Evolutionary conservation across 345 rosid genomes (phyloP), one percentile per base, ranked within the genome.

Genomic region (Salix suchowensis): DNA sequence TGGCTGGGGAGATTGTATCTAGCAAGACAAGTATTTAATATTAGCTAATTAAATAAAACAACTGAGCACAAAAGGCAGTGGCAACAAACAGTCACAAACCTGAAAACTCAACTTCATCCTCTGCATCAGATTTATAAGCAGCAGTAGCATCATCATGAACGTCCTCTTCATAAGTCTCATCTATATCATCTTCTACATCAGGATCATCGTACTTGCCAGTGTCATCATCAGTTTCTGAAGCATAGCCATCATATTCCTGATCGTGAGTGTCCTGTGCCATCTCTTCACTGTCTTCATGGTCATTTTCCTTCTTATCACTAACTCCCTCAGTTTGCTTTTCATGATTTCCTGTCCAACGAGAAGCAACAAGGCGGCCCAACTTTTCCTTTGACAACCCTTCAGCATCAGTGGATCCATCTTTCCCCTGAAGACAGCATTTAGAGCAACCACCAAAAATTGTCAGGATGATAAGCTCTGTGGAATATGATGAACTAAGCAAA

Each of bases 291-390:
- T 68, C 83, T 77, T 84, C 85, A 80, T 85, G 86, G 67, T 79
- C 68, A 28, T 77, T 84, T 73, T 77, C 79, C 72, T 78, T 72
- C 40, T 72, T 66, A 75, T 28, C 88, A 50, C 80, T 85, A 58
- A 23, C 71, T 72, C 69, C 78, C 80, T 76, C 81, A 16, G 80
- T 65, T 79, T 87, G 80, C 83, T 86, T 86, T 71, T 88, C 91
- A 34, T 86, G 74, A 67, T 79, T 88, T 77, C 99, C 94, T 2
- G 99, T 94, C 99, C 99, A 96, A 48, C 98, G 97, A 80, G 98
- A 96, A 44, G 96, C 98, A 81, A 96, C 89, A 79, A 90, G 97
- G 76, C 88, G 94, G 78, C 99, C 98, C 80, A 92, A 76, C 84
- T 96, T 97, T 81, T 91, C 99, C 83, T 85, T 92, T 60, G 99